Conservation (phyloP, 106 monocot genomes). For the Dendrobium chrysotoxum region DNA sequence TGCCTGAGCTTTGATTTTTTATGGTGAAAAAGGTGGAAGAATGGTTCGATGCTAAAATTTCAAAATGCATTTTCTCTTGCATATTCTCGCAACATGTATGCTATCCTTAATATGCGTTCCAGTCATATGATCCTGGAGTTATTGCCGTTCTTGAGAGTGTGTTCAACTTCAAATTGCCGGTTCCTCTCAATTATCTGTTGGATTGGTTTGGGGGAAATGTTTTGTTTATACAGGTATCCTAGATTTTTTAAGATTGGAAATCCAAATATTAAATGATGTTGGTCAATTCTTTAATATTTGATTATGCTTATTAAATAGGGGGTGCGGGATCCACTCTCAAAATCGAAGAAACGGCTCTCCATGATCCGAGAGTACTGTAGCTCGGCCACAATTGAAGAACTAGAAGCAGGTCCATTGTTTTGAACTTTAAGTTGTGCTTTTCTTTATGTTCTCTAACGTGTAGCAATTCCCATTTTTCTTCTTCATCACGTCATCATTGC, state of each 20-base stretch:
- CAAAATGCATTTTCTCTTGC: not conserved
- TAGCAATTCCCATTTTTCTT: not conserved
- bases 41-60: not conserved
- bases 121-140: slow-evolving; percentile 97
- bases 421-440: not conserved
- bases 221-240: slow-evolving; percentile 64
- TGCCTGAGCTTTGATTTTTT: not conserved
- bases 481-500: not conserved
- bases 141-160: slow-evolving; percentile 59
- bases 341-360: slow-evolving; percentile 46
- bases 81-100: not conserved
- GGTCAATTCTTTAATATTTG: not conserved
- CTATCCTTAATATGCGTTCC: slow-evolving; percentile 33
- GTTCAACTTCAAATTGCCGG: slow-evolving; percentile 51
- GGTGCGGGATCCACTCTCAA: slow-evolving; percentile 70
- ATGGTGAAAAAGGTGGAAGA: not conserved
- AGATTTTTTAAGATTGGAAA: not conserved
- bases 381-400: slow-evolving; percentile 48
- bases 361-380: slow-evolving; percentile 67
- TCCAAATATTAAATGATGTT: not conserved
- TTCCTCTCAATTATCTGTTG: slow-evolving; percentile 87
- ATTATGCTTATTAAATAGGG: slow-evolving; percentile 39
- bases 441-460: not conserved
- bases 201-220: slow-evolving; percentile 67
- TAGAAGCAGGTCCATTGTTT: slow-evolving; percentile 72